Conservation (phyloP, 2,329 filamentous ascomycete genomes). For the Pseudogymnoascus sp. region DNA sequence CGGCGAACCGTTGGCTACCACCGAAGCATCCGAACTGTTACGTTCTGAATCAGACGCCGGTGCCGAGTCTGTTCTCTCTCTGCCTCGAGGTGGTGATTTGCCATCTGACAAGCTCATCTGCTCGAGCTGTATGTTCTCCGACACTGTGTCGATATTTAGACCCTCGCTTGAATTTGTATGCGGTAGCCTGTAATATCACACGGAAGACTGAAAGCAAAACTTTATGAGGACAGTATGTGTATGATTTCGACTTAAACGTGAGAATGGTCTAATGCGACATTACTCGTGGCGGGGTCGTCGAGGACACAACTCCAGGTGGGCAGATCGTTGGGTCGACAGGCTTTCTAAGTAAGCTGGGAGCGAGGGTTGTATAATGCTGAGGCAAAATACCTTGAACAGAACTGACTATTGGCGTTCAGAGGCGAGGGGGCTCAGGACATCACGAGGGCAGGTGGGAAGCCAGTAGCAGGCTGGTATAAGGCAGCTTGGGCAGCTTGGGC, state of each 20-base stretch:
- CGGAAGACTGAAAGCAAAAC: background rate
- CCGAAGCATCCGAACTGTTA: conserved; percentile 9
- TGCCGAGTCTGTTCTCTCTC: conserved; percentile 10
- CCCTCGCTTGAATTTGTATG: background rate
- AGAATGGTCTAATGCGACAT: background rate
- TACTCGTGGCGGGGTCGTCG: background rate
- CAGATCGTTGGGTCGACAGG: background rate
- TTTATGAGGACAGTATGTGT: background rate
- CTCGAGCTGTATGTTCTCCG: background rate
- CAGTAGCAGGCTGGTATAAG: background rate
- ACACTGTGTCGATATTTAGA: background rate
- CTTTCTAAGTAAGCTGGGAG: background rate
- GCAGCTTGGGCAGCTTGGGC: background rate
- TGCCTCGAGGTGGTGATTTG: conserved; percentile 9
- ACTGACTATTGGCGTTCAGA: background rate
- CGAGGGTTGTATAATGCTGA: background rate
- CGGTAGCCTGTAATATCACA: background rate
- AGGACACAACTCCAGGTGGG: background rate
- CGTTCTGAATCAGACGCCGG: background rate
- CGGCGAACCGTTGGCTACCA: conserved; percentile 13
- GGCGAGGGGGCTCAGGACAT: background rate
- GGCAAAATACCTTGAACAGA: background rate
- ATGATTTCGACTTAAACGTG: background rate
- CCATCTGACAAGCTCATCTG: conserved; percentile 14
- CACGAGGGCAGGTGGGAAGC: background rate